Conservation (phyloP, 768 basidiomycete species). For the Phlebiopsis flavidoalba region DNA sequence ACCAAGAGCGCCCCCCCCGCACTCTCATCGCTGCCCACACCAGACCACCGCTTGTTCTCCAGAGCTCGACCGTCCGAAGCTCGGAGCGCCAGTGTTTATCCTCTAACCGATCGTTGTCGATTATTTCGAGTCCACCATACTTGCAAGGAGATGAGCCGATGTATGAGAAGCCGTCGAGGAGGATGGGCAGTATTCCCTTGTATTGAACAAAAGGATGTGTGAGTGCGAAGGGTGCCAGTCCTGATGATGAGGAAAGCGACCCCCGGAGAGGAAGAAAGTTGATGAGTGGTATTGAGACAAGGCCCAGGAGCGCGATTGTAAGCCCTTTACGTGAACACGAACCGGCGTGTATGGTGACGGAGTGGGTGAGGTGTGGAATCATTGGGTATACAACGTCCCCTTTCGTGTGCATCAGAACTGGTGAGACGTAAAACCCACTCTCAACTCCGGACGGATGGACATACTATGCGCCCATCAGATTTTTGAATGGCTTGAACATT, state of each 20-base stretch:
- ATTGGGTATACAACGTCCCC: slow-evolving; percentile 48
- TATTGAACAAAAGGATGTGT: slow-evolving; percentile 44
- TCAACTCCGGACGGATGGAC: neutral
- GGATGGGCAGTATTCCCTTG: slow-evolving; percentile 25
- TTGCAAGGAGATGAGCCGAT: slow-evolving; percentile 12
- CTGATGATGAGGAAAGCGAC: slow-evolving; percentile 44
- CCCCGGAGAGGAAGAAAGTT: slow-evolving; percentile 32
- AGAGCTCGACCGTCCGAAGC: slow-evolving; percentile 66
- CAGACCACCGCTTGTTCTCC: slow-evolving; percentile 71
- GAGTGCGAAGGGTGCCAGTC: slow-evolving; percentile 45
- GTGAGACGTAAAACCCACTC: neutral
- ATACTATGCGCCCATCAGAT: slow-evolving; percentile 82
- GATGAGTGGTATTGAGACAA: slow-evolving; percentile 24
- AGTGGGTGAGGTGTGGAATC: slow-evolving; percentile 44
- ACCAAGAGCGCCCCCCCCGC: slow-evolving; percentile 13
- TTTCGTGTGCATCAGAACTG: slow-evolving; percentile 63
- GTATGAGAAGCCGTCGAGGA: slow-evolving; percentile 21
- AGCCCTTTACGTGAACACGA: slow-evolving; percentile 50
- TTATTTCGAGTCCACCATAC: slow-evolving; percentile 26
- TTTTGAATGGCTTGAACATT: slow-evolving; percentile 89
- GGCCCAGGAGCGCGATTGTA: slow-evolving; percentile 39
- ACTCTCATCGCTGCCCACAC: slow-evolving; percentile 13
- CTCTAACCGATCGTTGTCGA: slow-evolving; percentile 63
- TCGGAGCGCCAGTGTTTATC: slow-evolving; percentile 63
- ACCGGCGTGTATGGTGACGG: slow-evolving; percentile 47